Conservation (phyloP, 2,329 filamentous ascomycete genomes). For the Penicillium sp. region DNA sequence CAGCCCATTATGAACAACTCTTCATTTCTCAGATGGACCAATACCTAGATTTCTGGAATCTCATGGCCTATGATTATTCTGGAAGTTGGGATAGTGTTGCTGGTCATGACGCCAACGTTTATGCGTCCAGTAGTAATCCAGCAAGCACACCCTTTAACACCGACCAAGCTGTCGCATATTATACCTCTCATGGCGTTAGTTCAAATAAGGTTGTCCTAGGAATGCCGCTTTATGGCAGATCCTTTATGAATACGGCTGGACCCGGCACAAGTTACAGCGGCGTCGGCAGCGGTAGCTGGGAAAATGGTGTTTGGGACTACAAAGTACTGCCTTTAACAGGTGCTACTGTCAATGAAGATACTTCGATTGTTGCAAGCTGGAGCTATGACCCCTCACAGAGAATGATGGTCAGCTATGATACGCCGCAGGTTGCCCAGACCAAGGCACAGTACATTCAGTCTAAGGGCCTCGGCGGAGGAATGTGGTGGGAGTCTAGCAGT, state of each 20-base stretch:
- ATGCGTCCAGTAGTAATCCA: conserved; percentile 61
- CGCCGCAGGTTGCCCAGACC: conserved; percentile 63
- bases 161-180: conserved; percentile 70
- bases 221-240: conserved; percentile 89
- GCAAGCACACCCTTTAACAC: conserved; percentile 78
- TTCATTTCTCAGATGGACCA: conserved; percentile 51
- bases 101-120: conserved; percentile 83
- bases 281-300: conserved; percentile 80
- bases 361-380: conserved; percentile 68
- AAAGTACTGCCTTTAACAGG: conserved; percentile 77
- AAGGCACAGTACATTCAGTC: conserved; percentile 75
- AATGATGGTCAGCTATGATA: conserved; percentile 78
- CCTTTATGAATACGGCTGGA: conserved; percentile 79
- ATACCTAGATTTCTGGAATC: conserved; percentile 59
- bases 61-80: conserved; percentile 85
- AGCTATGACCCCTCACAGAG: conserved; percentile 67
- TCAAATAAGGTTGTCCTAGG: conserved; percentile 80
- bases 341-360: conserved; percentile 64
- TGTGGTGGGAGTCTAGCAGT: conserved; percentile 94
- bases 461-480: conserved; percentile 76
- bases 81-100: conserved; percentile 76
- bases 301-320: conserved; percentile 84
- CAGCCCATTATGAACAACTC: conserved; percentile 49
- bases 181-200: conserved; percentile 67
- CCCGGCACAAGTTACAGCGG: conserved; percentile 71